Conservation (phyloP, 1,284 basidiomycete species). For the Macrocybe sp. region DNA sequence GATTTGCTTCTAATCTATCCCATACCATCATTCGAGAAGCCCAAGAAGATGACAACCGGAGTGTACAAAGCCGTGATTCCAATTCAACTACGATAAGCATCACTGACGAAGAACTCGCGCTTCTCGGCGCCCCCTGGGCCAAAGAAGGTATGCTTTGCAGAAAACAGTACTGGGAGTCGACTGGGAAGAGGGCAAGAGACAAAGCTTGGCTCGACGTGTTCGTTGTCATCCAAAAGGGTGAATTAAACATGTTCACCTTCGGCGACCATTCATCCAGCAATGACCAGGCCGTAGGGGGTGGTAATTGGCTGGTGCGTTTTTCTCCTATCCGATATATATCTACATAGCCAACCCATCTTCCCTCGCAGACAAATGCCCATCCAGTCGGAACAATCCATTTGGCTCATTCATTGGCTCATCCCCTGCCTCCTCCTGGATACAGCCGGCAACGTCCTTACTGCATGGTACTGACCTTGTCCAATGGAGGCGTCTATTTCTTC, state of each 20-base stretch:
- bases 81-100: constrained; percentile 72
- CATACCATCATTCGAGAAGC: constrained; percentile 95
- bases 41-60: constrained; percentile 86
- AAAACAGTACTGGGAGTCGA: constrained; percentile 90
- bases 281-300: constrained; percentile 78
- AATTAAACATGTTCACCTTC: constrained; percentile 93
- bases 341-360: constrained; percentile 9
- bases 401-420: constrained; percentile 84
- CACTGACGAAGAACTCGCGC: constrained; percentile 89
- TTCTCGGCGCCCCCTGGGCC: constrained; percentile 96
- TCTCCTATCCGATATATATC: background rate
- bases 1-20: constrained; percentile 93
- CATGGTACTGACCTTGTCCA: constrained; percentile 90
- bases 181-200: constrained; percentile 78
- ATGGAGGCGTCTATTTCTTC: constrained; percentile 91
- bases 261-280: constrained; percentile 60
- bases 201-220: constrained; percentile 93
- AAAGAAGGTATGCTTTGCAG: constrained; percentile 95
- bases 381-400: constrained; percentile 78
- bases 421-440: constrained; percentile 89
- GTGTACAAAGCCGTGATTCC: constrained; percentile 57
- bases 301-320: constrained; percentile 85
- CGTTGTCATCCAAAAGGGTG: constrained; percentile 91
- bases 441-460: constrained; percentile 87
- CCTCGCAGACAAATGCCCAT: constrained; percentile 73